Conservation (phyloP, 2,329 filamentous ascomycete species). For the Fusarium armeniacum region DNA sequence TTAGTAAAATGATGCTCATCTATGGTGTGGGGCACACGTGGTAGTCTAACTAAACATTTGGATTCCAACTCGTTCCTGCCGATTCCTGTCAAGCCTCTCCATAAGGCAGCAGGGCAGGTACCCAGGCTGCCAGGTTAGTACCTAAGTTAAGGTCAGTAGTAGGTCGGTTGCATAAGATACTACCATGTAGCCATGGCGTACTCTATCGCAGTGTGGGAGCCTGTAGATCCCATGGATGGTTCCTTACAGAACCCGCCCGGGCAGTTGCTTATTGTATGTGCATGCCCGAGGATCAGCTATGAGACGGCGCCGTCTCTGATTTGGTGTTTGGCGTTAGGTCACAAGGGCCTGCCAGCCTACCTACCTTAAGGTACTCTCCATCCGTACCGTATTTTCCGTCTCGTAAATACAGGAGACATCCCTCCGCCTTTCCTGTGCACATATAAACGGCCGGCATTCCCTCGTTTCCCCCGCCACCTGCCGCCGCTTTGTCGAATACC, state of each 20-base stretch:
- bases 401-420: background rate
- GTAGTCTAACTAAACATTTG: constrained; percentile 13
- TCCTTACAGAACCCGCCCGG: constrained; percentile 7
- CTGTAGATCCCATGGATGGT: constrained; percentile 21
- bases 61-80: constrained; percentile 31
- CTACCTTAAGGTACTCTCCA: no score
- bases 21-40: constrained; percentile 33
- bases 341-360: constrained; percentile 10
- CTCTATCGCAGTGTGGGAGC: constrained; percentile 7
- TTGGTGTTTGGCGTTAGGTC: constrained; percentile 34
- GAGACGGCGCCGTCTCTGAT: constrained; percentile 40
- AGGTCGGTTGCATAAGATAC: constrained; percentile 1
- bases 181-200: background rate
- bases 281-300: constrained; percentile 28
- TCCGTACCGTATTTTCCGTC: background rate
- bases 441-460: constrained; percentile 66
- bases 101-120: background rate
- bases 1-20: constrained; percentile 10
- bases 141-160: no score
- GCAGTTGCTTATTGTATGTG: background rate
- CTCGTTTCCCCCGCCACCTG: constrained; percentile 49
- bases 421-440: constrained; percentile 56
- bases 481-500: constrained; percentile 42
- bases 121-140: background rate
- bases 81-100: constrained; percentile 3